These are phyloP conservation scores for Orbilia oligospora DNA, from an alignment of 2,329 filamentous ascomycete species.

Conservation along the genomic window DNA sequence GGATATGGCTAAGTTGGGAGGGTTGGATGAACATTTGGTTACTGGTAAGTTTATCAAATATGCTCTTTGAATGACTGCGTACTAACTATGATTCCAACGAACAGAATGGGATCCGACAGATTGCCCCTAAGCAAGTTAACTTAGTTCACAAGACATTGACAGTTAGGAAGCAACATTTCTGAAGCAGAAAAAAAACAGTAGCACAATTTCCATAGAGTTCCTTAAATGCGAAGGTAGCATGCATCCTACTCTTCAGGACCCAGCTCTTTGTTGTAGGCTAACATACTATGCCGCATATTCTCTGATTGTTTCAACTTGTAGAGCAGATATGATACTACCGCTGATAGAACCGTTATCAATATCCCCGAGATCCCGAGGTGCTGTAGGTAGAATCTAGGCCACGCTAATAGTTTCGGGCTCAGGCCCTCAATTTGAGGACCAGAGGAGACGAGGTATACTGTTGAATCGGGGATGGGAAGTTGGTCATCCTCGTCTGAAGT, in stretches of 20 bases:
- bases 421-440: background rate
- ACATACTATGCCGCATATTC: background rate
- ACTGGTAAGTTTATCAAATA: constrained; percentile 73
- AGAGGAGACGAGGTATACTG: background rate
- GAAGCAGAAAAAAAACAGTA: background rate
- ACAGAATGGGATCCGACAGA: constrained; percentile 70
- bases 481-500: background rate
- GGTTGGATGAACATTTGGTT: constrained; percentile 79
- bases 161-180: background rate
- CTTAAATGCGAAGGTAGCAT: background rate
- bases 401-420: background rate
- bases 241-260: background rate
- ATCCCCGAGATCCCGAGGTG: background rate
- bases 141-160: background rate
- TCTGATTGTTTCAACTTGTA: constrained; percentile 10
- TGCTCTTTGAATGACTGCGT: constrained; percentile 29
- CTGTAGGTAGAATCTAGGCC: background rate
- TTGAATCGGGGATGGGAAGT: background rate
- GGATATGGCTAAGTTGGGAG: constrained; percentile 77
- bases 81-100: constrained; percentile 11
- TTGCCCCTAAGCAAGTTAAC: constrained; percentile 63
- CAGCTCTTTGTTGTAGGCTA: background rate
- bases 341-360: background rate
- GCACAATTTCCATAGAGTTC: no score
- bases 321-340: background rate